A percentile compares a stretch with the other conserved stretches of the same genome.
Conservation (phyloP, 2,329 filamentous ascomycete species). For the Aureobasidium subglaciale region DNA sequence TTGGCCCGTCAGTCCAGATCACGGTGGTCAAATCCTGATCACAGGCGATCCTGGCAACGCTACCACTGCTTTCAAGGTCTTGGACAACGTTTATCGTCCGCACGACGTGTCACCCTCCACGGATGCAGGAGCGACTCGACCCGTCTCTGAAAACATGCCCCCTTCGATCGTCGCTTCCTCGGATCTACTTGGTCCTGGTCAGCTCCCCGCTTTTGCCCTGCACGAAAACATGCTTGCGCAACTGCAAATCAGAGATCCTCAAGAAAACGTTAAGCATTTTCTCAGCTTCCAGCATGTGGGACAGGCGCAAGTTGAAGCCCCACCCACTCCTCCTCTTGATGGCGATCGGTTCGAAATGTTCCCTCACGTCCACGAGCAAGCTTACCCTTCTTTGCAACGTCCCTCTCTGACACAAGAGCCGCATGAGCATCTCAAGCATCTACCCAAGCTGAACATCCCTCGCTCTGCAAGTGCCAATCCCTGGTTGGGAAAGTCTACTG, state of each 20-base stretch:
- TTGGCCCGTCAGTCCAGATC: conserved; percentile 55
- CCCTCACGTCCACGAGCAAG: conserved; percentile 31
- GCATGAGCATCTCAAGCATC: conserved; percentile 45
- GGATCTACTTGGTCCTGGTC: conserved; percentile 70
- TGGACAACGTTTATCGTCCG: conserved; percentile 41
- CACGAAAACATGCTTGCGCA: conserved; percentile 66
- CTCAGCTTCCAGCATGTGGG: conserved; percentile 70
- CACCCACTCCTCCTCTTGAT: conserved; percentile 56
- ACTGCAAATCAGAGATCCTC: conserved; percentile 68
- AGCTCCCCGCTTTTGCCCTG: conserved; percentile 57
- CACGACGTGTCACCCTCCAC: neutral
- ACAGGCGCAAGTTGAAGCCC: conserved; percentile 44
- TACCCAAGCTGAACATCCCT: conserved; percentile 53
- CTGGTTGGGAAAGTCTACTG: conserved; percentile 25
- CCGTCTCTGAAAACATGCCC: conserved; percentile 66
- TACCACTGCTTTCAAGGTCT: conserved; percentile 50
- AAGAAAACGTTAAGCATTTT: conserved; percentile 90
- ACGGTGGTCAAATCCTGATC: conserved; percentile 65
- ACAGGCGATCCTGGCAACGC: conserved; percentile 74
- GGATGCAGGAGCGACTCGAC: conserved; percentile 41
- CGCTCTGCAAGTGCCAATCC: conserved; percentile 32
- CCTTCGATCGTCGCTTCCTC: conserved; percentile 70
- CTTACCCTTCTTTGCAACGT: conserved; percentile 32
- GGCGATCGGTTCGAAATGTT: conserved; percentile 44
- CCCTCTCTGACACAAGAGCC: conserved; percentile 37